Evolutionary conservation across 495 filamentous ascomycete species (phyloP).

Genomic region (Xylaria sp.): DNA sequence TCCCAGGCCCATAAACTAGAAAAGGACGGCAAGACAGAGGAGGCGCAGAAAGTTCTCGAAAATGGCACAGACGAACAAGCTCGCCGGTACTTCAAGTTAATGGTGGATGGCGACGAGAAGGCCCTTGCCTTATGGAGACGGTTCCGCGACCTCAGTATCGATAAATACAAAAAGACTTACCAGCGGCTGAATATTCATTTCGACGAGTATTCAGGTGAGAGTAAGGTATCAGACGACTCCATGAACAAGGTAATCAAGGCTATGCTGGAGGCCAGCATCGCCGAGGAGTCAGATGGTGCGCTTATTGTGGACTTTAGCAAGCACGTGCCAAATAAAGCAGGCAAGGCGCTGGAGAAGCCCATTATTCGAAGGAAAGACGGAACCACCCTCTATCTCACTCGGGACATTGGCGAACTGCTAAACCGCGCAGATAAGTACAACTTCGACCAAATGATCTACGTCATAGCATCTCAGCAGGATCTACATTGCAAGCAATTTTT

Average conservation of each 20-base stretch:
- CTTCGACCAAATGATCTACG: constrained; percentile 76
- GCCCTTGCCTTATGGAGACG: constrained; percentile 83
- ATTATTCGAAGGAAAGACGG: constrained; percentile 67
- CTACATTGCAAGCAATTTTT: constrained; percentile 68
- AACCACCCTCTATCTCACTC: constrained; percentile 69
- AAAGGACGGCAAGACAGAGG: constrained; percentile 48
- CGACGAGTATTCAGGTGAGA: constrained; percentile 93
- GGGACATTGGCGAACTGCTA: constrained; percentile 69
- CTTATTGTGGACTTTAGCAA: constrained; percentile 87
- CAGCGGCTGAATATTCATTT: constrained; percentile 89
- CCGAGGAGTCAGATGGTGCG: constrained; percentile 85
- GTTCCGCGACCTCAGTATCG: constrained; percentile 90
- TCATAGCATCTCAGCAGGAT: constrained; percentile 67
- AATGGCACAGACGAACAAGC: constrained; percentile 68
- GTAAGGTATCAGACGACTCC: constrained; percentile 81
- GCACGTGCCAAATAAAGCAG: constrained; percentile 65
- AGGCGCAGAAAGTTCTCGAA: constrained; percentile 56
- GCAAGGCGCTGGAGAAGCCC: constrained; percentile 62
- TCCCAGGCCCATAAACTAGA: constrained; percentile 56
- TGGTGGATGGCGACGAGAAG: constrained; percentile 80
- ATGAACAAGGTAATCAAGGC: constrained; percentile 72
- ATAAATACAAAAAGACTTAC: constrained; percentile 78
- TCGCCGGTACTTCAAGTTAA: constrained; percentile 85
- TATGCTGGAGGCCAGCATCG: constrained; percentile 75
- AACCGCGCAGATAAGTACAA: constrained; percentile 65